Percentiles rank a stretch among this genome's conserved stretches.
Evolutionary conservation across 768 basidiomycete species (phyloP).

Genomic region (Tulasnella sp.): DNA sequence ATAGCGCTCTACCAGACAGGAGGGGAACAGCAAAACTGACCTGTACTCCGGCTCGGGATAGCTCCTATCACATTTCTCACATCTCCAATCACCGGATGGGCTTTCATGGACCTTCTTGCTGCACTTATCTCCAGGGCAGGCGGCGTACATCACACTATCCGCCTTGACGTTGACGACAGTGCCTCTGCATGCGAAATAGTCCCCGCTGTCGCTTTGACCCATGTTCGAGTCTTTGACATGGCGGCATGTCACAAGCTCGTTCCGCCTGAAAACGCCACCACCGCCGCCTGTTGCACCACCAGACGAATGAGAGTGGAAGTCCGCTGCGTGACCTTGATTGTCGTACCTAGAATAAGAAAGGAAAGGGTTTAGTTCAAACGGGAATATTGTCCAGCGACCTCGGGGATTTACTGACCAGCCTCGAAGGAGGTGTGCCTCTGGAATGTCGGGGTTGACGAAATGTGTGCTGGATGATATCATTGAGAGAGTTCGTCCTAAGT

Average conservation of each 20-base stretch:
- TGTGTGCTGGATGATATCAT: too few species aligned
- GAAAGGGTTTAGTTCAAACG: not conserved
- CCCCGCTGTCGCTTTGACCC: slow-evolving; percentile 63
- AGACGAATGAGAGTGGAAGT: slow-evolving; percentile 57
- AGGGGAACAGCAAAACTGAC: slow-evolving; percentile 35
- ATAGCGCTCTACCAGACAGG: not conserved
- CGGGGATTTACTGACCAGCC: slow-evolving; percentile 51
- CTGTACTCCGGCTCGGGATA: slow-evolving; percentile 66
- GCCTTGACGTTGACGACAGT: slow-evolving; percentile 80
- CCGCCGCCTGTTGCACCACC: slow-evolving; percentile 28
- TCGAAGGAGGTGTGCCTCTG: slow-evolving; percentile 71
- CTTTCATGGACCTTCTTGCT: slow-evolving; percentile 79
- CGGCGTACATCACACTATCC: slow-evolving; percentile 81
- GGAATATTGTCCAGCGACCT: not conserved
- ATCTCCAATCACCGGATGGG: slow-evolving; percentile 59
- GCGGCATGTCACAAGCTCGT: slow-evolving; percentile 57
- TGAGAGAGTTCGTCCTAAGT: slow-evolving; percentile 66
- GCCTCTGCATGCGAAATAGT: slow-evolving; percentile 70
- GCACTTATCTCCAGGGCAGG: slow-evolving; percentile 69
- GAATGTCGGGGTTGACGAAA: slow-evolving; percentile 87
- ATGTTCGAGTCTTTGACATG: slow-evolving; percentile 71
- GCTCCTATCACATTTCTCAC: slow-evolving; percentile 80
- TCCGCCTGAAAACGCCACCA: slow-evolving; percentile 48
- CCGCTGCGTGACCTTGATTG: slow-evolving; percentile 43
- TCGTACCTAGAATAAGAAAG: slow-evolving; percentile 45